Conservation (phyloP, 225 moss, liverwort and hornwort species). For the Bryum argenteum region DNA sequence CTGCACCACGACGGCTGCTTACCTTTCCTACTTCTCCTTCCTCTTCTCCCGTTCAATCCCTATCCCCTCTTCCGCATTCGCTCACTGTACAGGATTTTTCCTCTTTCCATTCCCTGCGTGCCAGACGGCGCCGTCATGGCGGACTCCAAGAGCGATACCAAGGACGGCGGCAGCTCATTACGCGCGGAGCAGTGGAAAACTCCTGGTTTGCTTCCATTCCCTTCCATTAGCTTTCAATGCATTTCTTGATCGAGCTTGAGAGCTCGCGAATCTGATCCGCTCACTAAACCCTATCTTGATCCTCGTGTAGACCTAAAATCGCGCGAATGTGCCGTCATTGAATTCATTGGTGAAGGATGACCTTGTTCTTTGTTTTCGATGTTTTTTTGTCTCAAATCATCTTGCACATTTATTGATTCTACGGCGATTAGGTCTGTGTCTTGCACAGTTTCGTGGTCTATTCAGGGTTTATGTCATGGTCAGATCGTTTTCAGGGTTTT, state of each 20-base stretch:
- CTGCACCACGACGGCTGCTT: too few species aligned
- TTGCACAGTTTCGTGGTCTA: background rate
- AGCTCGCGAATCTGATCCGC: constrained; percentile 24
- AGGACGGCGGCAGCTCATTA: constrained; percentile 47
- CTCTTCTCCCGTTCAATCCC: background rate
- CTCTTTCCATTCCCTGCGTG: background rate
- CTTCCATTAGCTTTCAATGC: constrained; percentile 4
- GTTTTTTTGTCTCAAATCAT: background rate
- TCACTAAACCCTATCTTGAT: constrained; percentile 27
- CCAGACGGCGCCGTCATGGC: constrained; percentile 40
- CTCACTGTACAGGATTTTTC: background rate
- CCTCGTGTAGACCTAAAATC: constrained; percentile 21
- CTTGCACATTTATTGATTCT: background rate
- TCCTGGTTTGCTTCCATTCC: constrained; percentile 33
- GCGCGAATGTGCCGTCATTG: constrained; percentile 6
- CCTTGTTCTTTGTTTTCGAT: background rate
- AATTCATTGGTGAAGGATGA: background rate
- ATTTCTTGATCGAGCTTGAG: background rate
- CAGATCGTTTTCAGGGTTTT: background rate
- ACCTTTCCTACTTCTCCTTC: background rate
- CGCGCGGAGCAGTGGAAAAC: constrained; percentile 58
- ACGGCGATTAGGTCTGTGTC: background rate
- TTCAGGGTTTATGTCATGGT: constrained; percentile 22
- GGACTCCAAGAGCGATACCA: constrained; percentile 39
- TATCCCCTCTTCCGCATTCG: background rate